Base-by-base conservation (phyloP, 768 basidiomycete genomes). In the Candolleomyces eurysporus region DNA sequence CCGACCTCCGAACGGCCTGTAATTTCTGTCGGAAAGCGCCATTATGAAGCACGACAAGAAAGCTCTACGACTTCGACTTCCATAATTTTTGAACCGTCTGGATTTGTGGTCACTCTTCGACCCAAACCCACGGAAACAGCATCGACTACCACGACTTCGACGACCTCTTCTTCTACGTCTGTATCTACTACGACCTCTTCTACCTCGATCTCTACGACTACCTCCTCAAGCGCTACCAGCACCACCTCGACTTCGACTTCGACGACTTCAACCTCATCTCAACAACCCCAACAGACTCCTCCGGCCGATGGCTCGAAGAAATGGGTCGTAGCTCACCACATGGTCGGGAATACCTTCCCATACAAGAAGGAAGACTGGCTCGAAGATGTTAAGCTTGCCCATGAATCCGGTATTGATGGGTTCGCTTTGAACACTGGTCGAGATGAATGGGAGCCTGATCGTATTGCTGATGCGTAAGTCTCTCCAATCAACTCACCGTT, bases 341-440 rank as follows among this genome's bases (percentile, higher is more conserved):
- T 87, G 78, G 79, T 89, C 32, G 89, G 89, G 39, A 90, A 90
- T 64, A 79, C 85, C 3, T 88, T 84, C 71, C 82, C 86, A 2
- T 90, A 88, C 70, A 83, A 71, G 7, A 59, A 74, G 16, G 65
- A 76, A 60, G 79, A 82, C 58, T 82, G 81, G 80, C 61, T 62
- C 70, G 71, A 81, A 55, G 82, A 90, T 66, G 83, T 90, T 22
- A 31, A 64, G 3, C 79, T 85, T 16, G 90, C 90, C 0, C 74
- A 82, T 60, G 69, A 77, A 5, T 80, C 78, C 59, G 86, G 86
- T 16, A 82, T 90, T 64, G 88, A 90, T 62, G 88, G 78, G 1
- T 90, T 89, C 70, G 87, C 88, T 0, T 77, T 93, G 59, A 92
- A 92, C 67, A 78, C 88, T 49, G 91, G 91, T 22, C 67, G 65